These are phyloP conservation scores for Aspergillus melleus DNA, from an alignment of 2,329 filamentous ascomycete genomes.

Conservation along the genomic window DNA sequence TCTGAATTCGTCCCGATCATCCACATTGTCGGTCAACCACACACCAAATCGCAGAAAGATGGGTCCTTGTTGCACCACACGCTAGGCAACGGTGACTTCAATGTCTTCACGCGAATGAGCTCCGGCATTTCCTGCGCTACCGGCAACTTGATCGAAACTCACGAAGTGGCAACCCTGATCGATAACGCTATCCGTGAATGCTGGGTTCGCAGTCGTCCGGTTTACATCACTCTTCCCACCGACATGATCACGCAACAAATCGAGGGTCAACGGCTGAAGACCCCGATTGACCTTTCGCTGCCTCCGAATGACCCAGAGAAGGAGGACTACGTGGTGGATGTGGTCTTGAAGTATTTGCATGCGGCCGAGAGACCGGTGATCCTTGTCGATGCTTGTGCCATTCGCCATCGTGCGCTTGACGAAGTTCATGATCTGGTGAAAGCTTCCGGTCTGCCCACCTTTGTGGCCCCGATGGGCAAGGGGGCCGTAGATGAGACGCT, in stretches of 20 bases:
- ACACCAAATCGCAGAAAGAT: conserved; percentile 47
- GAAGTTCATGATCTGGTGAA: conserved; percentile 73
- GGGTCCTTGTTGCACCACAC: conserved; percentile 63
- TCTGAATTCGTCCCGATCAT: conserved; percentile 71
- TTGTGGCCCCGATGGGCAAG: conserved; percentile 91
- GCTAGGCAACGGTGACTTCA: conserved; percentile 75
- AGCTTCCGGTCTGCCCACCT: conserved; percentile 74
- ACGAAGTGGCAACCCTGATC: conserved; percentile 71
- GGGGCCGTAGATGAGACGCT: conserved; percentile 75
- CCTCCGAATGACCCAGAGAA: conserved; percentile 67
- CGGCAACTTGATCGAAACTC: conserved; percentile 68
- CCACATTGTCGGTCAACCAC: conserved; percentile 60
- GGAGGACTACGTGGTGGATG: conserved; percentile 80
- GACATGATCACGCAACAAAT: conserved; percentile 77
- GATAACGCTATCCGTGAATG: conserved; percentile 76
- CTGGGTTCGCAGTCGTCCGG: conserved; percentile 70
- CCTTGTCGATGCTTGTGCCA: conserved; percentile 79
- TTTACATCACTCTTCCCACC: conserved; percentile 80
- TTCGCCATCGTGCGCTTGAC: conserved; percentile 70
- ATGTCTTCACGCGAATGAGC: conserved; percentile 79
- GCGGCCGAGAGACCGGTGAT: conserved; percentile 74
- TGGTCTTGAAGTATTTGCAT: conserved; percentile 71
- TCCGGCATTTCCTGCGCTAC: conserved; percentile 68
- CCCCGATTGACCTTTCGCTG: conserved; percentile 65
- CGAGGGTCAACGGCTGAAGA: conserved; percentile 70